Evolutionary conservation across 345 rosid species (phyloP), one percentile per base, ranked within the genome.

Genomic region (Rhizophora apiculata): DNA sequence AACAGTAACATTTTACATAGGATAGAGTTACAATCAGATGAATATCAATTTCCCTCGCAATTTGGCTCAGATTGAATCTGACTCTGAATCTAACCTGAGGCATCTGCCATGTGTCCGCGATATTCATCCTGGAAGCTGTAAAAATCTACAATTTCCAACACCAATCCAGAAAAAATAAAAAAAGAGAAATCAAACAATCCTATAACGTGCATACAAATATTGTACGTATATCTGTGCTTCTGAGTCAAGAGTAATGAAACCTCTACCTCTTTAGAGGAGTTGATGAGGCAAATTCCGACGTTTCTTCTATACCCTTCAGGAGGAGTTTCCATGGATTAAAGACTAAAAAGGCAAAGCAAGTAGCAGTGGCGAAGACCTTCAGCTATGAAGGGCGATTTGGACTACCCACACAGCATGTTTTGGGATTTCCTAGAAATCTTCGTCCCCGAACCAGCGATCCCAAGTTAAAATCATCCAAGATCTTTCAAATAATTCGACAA

Each of bases 271-370:
- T 30, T 68, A 22, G 69, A 55, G 1, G 76, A 37, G 43, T 64
- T 72, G 46, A 77, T 24, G 37, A 77, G 69, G 27, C 80, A 77
- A 63, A 77, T 77, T 46, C 80, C 76, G 3, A 72, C 80, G 53
- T 68, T 77, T 9, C 57, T 72, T 39, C 80, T 63, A 22, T 77
- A 72, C 66, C 80, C 80, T 3, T 68, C 57, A 27, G 80, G 76
- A 13, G 76, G 70, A 27, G 61, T 58, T 48, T 72, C 76, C 76
- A 68, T 63, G 36, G 59, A 56, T n/a, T 13, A 20, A 56, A 18
- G 32, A 81, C 75, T 65, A 68, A 65, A 1, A 70, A 32, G 9
- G 84, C 73, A 49, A 72, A 71, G 43, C 80, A 68, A 19, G 59
- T 70, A 72, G 30, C 24, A 22, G 29, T 3, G n/a, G 58, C 27